Base-by-base conservation (phyloP, 1,284 basidiomycete genomes). In the Fomitiporia mediterranea region DNA sequence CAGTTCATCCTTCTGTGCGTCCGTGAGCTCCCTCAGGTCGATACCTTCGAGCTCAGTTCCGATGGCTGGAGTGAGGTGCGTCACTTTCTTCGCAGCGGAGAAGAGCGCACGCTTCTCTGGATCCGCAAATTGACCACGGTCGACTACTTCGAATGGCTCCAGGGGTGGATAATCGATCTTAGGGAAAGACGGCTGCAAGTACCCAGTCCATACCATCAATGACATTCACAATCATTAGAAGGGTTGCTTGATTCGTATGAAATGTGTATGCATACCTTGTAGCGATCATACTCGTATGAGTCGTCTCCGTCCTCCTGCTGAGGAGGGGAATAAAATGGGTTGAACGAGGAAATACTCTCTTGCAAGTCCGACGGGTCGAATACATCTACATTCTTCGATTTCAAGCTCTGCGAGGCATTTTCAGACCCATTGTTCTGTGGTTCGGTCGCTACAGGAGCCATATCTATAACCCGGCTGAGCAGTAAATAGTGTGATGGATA, bases 241-340 rank as follows among this genome's bases (percentile, higher is more conserved):
- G 21, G 11, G 42, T 43, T 13, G 23, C 9, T 19, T 2, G 23
- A 42, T 11, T 55, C 58, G 27, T 52, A 11, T 56, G 7, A 38
- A 25, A 8, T 17, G 30, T 11, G 39, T 3, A 30, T 4, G 49
- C 68, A 60, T 58, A 83, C 86, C 75, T 84, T 86, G 69, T 80
- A 86, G 38, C 82, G 70, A 23, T 79, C 75, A 62, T 74, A 80
- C 63, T 79, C 65, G 69, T 90, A 89, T 32, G 62, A 65, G 19
- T 77, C 71, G 59, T 83, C 76, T 47, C 67, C 74, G 44, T 80
- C 75, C 51, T 80, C 77, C 2, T 69, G 76, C 17, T 72, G 71
- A 25, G 75, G 72, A 46, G 84, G 84, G 2, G 82, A 84, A 62
- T 86, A 85, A 69, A 87, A 86, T 0, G 83, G 81, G 64, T 86